Evolutionary conservation across 345 rosid genomes (phyloP).

Genomic region (Populus davidiana): DNA sequence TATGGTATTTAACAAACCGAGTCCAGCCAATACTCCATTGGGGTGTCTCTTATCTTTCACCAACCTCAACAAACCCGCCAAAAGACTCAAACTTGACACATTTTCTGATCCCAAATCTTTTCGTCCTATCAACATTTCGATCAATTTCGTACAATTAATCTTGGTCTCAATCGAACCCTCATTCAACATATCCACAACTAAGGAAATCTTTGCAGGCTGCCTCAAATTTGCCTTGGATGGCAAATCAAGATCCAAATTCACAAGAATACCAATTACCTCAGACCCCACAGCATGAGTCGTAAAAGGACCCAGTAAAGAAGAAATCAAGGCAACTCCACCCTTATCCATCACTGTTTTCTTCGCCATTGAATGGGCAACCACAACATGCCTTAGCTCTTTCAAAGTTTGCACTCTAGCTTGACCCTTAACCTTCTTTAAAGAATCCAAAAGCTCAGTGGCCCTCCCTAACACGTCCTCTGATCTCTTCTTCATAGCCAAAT

Average conservation of each 20-base stretch:
- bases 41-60: constrained; percentile 55
- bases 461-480: constrained; percentile 65
- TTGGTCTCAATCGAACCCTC: constrained; percentile 62
- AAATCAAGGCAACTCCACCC: constrained; percentile 52
- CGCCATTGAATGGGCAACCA: constrained; percentile 44
- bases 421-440: constrained; percentile 62
- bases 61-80: constrained; percentile 60
- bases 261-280: constrained; percentile 60
- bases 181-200: constrained; percentile 61
- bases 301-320: constrained; percentile 54
- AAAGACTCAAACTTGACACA: constrained; percentile 54
- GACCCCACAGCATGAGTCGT: constrained; percentile 68
- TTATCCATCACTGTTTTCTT: constrained; percentile 48
- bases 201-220: constrained; percentile 60
- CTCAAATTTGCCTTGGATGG: constrained; percentile 47
- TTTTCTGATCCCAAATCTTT: constrained; percentile 50
- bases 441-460: constrained; percentile 49
- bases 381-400: constrained; percentile 60
- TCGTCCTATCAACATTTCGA: constrained; percentile 46
- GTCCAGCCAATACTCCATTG: constrained; percentile 49
- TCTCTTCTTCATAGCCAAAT: constrained; percentile 55
- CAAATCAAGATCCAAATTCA: constrained; percentile 58
- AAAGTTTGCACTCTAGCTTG: constrained; percentile 60
- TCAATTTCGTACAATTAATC: constrained; percentile 53
- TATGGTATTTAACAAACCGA: constrained; percentile 46